A percentile compares a stretch with the other conserved stretches of the same genome.
Conservation (phyloP, 2,329 filamentous ascomycete genomes). For the Trichoderma aggressivum region DNA sequence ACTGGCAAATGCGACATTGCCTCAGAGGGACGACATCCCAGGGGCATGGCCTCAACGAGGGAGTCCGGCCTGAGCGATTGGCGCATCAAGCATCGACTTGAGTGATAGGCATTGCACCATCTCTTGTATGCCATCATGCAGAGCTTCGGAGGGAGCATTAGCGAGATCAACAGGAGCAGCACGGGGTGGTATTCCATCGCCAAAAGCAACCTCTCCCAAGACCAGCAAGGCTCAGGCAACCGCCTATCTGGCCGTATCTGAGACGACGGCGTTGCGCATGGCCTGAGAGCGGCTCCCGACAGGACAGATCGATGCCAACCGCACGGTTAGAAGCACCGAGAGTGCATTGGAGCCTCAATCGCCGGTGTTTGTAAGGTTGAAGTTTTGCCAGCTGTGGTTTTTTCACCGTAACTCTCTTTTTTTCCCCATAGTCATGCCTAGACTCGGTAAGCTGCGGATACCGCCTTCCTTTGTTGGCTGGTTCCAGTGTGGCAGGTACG, state of each 20-base stretch:
- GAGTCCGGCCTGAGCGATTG: not conserved
- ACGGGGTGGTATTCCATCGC: not conserved
- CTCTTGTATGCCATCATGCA: not conserved
- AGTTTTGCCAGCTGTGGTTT: constrained; percentile 2
- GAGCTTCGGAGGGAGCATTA: constrained; percentile 6
- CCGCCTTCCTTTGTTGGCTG: constrained; percentile 9
- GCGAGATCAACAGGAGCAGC: not conserved
- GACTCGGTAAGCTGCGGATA: constrained; percentile 7
- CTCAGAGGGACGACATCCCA: not conserved
- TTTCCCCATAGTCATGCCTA: not conserved
- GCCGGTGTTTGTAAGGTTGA: constrained; percentile 16
- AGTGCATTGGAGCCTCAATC: not conserved
- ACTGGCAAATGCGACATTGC: not conserved
- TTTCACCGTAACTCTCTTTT: constrained; percentile 12
- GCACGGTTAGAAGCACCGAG: not conserved
- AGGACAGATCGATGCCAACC: not conserved
- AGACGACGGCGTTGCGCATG: constrained; percentile 1
- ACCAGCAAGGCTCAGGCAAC: not conserved
- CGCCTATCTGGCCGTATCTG: not conserved
- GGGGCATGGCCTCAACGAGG: not conserved
- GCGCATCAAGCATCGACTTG: not conserved
- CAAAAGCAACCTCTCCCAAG: not conserved
- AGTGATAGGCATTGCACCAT: not conserved
- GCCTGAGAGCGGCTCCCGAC: not conserved
- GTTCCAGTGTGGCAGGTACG: not conserved